Percentiles rank a stretch among this genome's conserved stretches.
These are phyloP conservation scores for Mycena chlorophos DNA, from an alignment of 768 basidiomycete species.

Conservation along the genomic window DNA sequence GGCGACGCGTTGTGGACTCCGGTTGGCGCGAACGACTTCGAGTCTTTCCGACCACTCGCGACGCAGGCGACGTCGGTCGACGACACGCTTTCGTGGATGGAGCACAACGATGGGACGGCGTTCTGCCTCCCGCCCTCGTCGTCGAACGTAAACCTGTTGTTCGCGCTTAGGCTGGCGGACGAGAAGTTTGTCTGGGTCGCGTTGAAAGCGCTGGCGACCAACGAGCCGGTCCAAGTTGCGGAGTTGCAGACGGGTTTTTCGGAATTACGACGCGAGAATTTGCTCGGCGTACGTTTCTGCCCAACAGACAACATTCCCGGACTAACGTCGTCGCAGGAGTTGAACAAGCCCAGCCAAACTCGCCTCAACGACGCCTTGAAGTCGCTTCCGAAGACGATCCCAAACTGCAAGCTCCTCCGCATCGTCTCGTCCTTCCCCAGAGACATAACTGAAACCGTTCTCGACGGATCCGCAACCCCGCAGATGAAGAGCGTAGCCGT, in stretches of 20 bases:
- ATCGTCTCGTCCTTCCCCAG: too few species aligned
- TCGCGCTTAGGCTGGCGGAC: not conserved
- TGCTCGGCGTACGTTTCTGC: not conserved
- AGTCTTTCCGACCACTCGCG: not conserved
- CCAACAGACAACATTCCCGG: too few species aligned
- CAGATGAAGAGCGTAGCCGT: too few species aligned
- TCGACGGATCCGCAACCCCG: not conserved
- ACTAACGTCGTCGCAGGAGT: too few species aligned
- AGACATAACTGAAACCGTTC: too few species aligned
- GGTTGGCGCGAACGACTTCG: not conserved
- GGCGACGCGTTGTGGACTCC: not conserved
- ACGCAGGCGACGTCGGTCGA: not conserved
- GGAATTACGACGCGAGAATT: not conserved
- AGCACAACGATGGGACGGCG: not conserved
- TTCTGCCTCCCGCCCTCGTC: not conserved
- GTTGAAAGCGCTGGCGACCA: not conserved
- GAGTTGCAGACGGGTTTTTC: not conserved
- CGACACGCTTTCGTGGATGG: not conserved
- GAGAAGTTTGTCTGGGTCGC: not conserved
- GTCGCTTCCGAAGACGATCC: too few species aligned
- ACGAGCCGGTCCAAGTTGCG: not conserved
- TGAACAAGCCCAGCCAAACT: too few species aligned
- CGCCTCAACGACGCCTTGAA: too few species aligned
- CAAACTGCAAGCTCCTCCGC: too few species aligned
- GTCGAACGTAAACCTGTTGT: not conserved